A percentile compares a stretch with the other conserved stretches of the same genome.
Evolutionary conservation across 257 asterid genomes (phyloP).

Genomic region (Solanum chiquidenum): DNA sequence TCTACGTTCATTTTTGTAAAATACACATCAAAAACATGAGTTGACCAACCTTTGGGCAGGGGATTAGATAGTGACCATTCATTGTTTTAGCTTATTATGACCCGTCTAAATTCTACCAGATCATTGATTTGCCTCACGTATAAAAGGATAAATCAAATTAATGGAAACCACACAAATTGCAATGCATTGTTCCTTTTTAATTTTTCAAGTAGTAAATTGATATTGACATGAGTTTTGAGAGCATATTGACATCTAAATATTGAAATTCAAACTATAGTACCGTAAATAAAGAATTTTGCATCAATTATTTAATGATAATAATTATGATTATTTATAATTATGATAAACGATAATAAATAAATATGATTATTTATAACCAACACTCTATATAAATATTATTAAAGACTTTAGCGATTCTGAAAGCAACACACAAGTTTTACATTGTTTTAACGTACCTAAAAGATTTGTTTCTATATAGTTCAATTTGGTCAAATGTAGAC

Average conservation of each 20-base stretch:
- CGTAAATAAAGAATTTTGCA: accelerated
- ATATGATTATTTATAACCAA: no score
- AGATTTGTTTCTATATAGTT: no score
- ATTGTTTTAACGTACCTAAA: not conserved
- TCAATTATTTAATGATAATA: no score
- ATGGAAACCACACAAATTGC: no score
- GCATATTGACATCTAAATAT: not conserved
- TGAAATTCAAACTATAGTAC: accelerated
- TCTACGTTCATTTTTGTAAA: not conserved
- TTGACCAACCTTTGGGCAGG: not conserved
- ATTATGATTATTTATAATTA: no score
- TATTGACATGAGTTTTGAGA: not conserved
- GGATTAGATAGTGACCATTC: no score
- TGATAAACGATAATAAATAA: no score
- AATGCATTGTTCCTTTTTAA: not conserved
- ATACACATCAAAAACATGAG: not conserved
- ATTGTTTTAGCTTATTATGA: no score
- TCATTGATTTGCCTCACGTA: not conserved
- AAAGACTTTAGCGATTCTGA: no score
- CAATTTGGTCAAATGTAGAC: not conserved
- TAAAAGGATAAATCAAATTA: no score
- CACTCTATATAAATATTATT: not conserved
- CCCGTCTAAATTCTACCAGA: not conserved
- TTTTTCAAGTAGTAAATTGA: accelerated
- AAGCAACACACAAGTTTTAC: no score